Base-by-base conservation (phyloP, 441 rosid genomes). In the Mallotus japonicus region DNA sequence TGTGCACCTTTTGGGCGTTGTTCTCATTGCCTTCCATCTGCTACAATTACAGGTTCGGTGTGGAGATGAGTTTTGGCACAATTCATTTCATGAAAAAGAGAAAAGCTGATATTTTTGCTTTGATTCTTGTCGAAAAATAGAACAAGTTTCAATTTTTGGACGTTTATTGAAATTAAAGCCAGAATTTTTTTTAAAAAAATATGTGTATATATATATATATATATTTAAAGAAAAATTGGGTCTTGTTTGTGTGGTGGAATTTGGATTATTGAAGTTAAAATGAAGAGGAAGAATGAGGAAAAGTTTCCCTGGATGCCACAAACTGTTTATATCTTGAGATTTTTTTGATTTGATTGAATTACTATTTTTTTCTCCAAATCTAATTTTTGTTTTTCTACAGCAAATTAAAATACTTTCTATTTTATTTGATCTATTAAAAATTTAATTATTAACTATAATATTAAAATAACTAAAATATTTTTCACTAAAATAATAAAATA, bases 11-110 rank as follows among this genome's bases (percentile, higher is more conserved):
- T 20, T 74, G 76, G 74, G 73, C 37, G 67, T 72, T 64, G 67
- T 76, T 75, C 69, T 75, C 79, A 73, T 85, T 62, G 83, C 76
- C 82, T 83, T 88, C 92, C 92, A 88, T 86, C 56, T 50, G 85
- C 76, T 55, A 55, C 8, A 65, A 66, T 42, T 73, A 78, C 51
- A 69, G 50, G 24, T 37, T 50, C 32, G 53, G 70, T 60, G 66
- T 76, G 74, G 78, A 73, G 65, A 70, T 63, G 72, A 78, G 63
- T 75, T 44, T 77, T 77, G 61, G 75, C 77, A 71, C 53, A 71
- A 85, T 73, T 83, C 87, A 85, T 88, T 58, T 20, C 63, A 62
- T 47, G 14, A 17, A 2, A 44, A 28, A 37, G 37, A 8, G 40
- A 50, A 62, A 58, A 8, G 20, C 19, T 0, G 24, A 9, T 62